These are phyloP conservation scores for Hyaloraphidium curvatum DNA, from an alignment of 192 early-diverging fungal species.

Conservation along the genomic window DNA sequence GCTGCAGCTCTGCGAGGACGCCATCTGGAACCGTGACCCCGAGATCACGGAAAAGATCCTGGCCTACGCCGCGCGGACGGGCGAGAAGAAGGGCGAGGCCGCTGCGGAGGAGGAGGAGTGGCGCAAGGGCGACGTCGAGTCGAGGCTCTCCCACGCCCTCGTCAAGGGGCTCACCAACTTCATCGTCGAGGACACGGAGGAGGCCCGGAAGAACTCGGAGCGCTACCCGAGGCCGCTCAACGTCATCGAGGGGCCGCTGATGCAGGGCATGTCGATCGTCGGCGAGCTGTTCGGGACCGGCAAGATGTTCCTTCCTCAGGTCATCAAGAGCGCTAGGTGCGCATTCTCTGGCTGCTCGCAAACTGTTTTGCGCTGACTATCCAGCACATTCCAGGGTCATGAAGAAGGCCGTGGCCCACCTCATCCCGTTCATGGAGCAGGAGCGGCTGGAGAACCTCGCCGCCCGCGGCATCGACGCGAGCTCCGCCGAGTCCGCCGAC, in stretches of 20 bases:
- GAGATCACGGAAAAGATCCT: constrained; percentile 88
- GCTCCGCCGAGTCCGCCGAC: constrained; percentile 33
- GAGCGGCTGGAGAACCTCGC: constrained; percentile 62
- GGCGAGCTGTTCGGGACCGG: constrained; percentile 87
- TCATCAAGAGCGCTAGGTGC: constrained; percentile 80
- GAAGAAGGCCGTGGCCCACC: constrained; percentile 92
- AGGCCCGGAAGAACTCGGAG: constrained; percentile 50
- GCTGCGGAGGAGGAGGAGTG: constrained; percentile 66
- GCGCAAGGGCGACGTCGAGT: constrained; percentile 50
- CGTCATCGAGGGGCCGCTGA: constrained; percentile 91
- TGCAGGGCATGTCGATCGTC: constrained; percentile 84
- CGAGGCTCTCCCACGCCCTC: constrained; percentile 59
- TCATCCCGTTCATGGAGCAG: constrained; percentile 84
- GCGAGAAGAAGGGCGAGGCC: constrained; percentile 16
- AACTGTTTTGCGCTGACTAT: neutral
- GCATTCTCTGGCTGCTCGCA: neutral
- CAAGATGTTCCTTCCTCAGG: constrained; percentile 97
- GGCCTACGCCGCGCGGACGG: constrained; percentile 54
- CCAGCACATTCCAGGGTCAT: constrained; percentile 43
- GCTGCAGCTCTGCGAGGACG: constrained; percentile 76
- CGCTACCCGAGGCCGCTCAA: constrained; percentile 75
- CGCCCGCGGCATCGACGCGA: constrained; percentile 14
- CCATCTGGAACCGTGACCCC: constrained; percentile 79
- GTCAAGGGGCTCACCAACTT: constrained; percentile 91
- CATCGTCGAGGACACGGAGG: constrained; percentile 84